Evolutionary conservation across 371 early-diverging fungal species (phyloP).

Genomic region (Syncephalastrum racemosum): DNA sequence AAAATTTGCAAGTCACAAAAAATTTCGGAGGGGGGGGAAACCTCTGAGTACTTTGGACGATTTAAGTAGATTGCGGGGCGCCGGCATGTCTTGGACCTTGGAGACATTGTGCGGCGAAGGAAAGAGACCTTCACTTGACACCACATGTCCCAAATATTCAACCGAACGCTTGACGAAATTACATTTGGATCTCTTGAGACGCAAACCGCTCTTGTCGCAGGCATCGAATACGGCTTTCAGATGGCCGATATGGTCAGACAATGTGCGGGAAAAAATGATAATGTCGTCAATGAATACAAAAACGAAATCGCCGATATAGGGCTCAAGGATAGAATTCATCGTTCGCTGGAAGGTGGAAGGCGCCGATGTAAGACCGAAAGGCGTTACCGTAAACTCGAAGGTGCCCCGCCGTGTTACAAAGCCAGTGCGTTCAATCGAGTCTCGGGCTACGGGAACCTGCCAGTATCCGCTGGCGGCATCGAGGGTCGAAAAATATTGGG

Average conservation of each 20-base stretch:
- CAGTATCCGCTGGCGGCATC: constrained; percentile 48
- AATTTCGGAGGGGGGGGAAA: no score
- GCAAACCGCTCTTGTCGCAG: constrained; percentile 24
- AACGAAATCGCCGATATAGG: constrained; percentile 18
- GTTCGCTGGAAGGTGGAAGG: constrained; percentile 43
- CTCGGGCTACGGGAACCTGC: constrained; percentile 27
- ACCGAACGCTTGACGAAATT: constrained; percentile 10
- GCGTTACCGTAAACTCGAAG: constrained; percentile 47
- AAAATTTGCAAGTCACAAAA: no score
- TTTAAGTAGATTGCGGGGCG: constrained; percentile 14
- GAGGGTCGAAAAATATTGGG: constrained; percentile 26
- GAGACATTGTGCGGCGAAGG: constrained; percentile 3
- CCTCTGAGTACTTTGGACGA: no score
- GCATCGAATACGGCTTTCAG: constrained; percentile 32
- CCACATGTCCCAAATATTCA: constrained; percentile 32
- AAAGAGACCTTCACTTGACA: constrained; percentile 26
- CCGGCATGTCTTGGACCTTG: constrained; percentile 5
- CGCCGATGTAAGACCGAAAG: constrained; percentile 43
- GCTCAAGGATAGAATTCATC: constrained; percentile 3
- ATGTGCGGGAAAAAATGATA: constrained; percentile 30
- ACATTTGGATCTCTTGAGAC: constrained; percentile 28
- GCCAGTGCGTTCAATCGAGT: constrained; percentile 31
- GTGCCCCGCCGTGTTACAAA: constrained; percentile 37
- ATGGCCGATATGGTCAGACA: constrained; percentile 39
- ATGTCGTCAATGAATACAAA: constrained; percentile 52